Percentiles rank a stretch among this genome's conserved stretches.
Evolutionary conservation across 345 rosid species (phyloP).

Genomic region (Aurinia saxatilis): DNA sequence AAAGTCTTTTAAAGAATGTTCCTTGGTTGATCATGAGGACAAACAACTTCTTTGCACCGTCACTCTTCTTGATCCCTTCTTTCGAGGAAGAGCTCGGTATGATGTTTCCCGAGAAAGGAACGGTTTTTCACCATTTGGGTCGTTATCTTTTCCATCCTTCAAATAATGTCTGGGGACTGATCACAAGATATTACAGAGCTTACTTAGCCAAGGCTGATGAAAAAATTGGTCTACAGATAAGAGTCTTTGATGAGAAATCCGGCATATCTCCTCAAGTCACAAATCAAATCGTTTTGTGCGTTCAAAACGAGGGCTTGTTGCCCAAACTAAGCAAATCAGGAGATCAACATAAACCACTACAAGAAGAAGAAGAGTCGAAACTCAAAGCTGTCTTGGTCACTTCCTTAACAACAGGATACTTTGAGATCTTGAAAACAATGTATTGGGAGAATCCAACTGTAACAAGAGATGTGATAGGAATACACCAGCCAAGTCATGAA

Average conservation of each 20-base stretch:
- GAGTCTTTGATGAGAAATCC: slow-evolving; percentile 43
- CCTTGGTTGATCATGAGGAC: slow-evolving; percentile 68
- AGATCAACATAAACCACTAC: slow-evolving; percentile 15
- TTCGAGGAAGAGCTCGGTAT: slow-evolving; percentile 36
- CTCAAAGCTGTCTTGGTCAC: slow-evolving; percentile 51
- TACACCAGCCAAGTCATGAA: slow-evolving; percentile 74
- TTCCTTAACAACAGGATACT: slow-evolving; percentile 50
- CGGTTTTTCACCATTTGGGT: slow-evolving; percentile 57
- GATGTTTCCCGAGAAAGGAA: slow-evolving; percentile 50
- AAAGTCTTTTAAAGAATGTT: slow-evolving; percentile 32
- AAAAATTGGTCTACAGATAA: slow-evolving; percentile 58
- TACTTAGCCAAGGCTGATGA: slow-evolving; percentile 63
- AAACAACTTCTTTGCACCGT: slow-evolving; percentile 62
- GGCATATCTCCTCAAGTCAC: slow-evolving; percentile 42
- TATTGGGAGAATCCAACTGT: slow-evolving; percentile 60
- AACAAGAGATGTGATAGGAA: slow-evolving; percentile 44
- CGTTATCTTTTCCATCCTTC: slow-evolving; percentile 69
- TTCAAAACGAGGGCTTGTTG: slow-evolving; percentile 35
- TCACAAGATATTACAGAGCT: slow-evolving; percentile 53
- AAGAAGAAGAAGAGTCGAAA: slow-evolving; percentile 23
- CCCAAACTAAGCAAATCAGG: slow-evolving; percentile 34
- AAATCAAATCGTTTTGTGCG: slow-evolving; percentile 53
- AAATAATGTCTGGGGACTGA: slow-evolving; percentile 59
- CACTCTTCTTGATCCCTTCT: slow-evolving; percentile 53
- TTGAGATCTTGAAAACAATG: slow-evolving; percentile 39